These are phyloP conservation scores for Chytriomyces sp. DNA, from an alignment of 192 early-diverging fungal genomes.

Conservation along the genomic window DNA sequence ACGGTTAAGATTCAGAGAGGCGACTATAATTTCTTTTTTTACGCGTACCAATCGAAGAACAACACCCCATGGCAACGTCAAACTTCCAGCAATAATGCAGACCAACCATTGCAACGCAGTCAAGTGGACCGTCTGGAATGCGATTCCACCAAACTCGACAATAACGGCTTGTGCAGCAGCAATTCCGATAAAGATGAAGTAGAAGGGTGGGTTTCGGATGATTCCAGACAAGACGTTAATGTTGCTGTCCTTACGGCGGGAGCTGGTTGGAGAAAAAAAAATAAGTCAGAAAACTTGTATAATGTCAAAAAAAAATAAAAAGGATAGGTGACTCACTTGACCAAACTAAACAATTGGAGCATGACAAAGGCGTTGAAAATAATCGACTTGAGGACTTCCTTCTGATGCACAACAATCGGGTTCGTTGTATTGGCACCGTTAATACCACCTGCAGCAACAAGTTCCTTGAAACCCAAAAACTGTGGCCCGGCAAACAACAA, in stretches of 20 bases:
- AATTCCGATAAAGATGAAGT: conserved; percentile 37
- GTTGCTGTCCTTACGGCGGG: conserved; percentile 32
- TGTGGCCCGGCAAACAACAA: conserved; percentile 29
- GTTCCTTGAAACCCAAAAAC: conserved; percentile 25
- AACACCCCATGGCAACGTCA: conserved; percentile 84
- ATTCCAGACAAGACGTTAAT: conserved; percentile 45
- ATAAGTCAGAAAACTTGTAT: conserved; percentile 4
- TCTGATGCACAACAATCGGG: conserved; percentile 7
- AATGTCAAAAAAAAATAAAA: background rate
- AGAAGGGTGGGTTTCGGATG: conserved; percentile 41
- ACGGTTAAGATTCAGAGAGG: background rate
- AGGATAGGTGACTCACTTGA: conserved; percentile 63
- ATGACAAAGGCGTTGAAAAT: conserved; percentile 94
- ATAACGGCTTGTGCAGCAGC: conserved; percentile 42
- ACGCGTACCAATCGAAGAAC: conserved; percentile 74
- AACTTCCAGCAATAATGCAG: conserved; percentile 75
- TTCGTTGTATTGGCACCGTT: background rate
- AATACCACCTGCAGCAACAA: conserved; percentile 9
- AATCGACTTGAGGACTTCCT: conserved; percentile 61
- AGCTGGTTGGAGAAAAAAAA: conserved; percentile 19
- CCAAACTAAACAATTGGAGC: conserved; percentile 87
- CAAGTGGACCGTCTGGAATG: conserved; percentile 47
- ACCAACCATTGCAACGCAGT: conserved; percentile 79
- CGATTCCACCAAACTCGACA: conserved; percentile 44
- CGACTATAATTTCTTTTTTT: background rate